phyloP scores from a whole-genome alignment of 257 asterid genomes.

The Oldenlandia corymbosa region DNA sequence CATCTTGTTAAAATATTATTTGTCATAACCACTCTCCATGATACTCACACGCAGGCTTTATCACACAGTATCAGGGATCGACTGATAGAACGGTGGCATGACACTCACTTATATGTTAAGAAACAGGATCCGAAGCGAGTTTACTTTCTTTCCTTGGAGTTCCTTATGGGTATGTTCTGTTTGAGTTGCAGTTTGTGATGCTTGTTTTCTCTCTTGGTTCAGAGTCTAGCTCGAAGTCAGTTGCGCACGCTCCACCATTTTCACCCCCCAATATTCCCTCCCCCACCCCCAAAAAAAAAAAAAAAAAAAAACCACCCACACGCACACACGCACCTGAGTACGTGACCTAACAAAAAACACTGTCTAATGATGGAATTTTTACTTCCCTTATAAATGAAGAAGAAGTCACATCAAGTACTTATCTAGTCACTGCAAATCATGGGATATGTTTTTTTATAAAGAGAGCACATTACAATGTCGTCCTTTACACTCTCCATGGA shows the following conservation, averaged over 20 bases:
- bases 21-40: background rate
- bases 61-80: constrained; percentile 48
- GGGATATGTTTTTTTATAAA: background rate
- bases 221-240: background rate
- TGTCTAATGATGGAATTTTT: background rate
- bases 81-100: constrained; percentile 54
- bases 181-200: background rate
- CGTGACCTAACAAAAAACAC: too few relatives aligned
- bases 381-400: background rate
- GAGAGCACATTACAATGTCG: too few relatives aligned
- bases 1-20: constrained; percentile 2
- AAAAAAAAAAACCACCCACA: too few relatives aligned
- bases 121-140: constrained; percentile 48
- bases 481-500: background rate
- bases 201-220: constrained; percentile 11
- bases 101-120: constrained; percentile 42
- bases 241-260: background rate
- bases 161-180: constrained; percentile 43
- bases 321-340: too few relatives aligned
- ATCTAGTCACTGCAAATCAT: background rate
- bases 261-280: background rate
- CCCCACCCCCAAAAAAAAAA: too few relatives aligned
- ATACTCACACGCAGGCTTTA: constrained; percentile 33
- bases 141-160: constrained; percentile 48
- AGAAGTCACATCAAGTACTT: constrained; percentile 1